Conservation (phyloP, 306 rosid species). For the Cajanus cajan region DNA sequence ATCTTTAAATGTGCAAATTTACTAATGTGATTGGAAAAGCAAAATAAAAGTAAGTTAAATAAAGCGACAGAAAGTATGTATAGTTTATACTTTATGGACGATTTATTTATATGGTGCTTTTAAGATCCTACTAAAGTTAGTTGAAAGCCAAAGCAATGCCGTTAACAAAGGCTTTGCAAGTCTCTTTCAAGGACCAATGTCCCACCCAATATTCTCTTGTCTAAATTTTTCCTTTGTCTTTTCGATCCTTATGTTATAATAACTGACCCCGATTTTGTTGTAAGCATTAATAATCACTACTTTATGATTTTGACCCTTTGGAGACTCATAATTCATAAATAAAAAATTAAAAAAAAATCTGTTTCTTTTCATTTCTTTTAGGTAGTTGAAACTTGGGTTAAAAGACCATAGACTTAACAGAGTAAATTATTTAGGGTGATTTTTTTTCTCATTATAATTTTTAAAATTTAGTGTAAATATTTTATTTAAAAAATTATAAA, state of each 20-base stretch:
- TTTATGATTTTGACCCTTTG: constrained; percentile 25
- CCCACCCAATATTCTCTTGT: constrained; percentile 28
- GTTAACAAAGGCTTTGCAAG: constrained; percentile 22
- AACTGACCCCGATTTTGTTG: constrained; percentile 32
- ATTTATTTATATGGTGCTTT: neutral
- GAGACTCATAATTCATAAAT: neutral
- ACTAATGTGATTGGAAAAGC: neutral
- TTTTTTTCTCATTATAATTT: too few species aligned
- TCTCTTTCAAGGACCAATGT: constrained; percentile 23
- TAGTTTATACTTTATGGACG: neutral
- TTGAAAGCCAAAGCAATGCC: constrained; percentile 19
- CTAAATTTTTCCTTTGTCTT: constrained; percentile 2
- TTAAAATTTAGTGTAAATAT: neutral
- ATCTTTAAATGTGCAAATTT: neutral
- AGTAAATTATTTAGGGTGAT: too few species aligned
- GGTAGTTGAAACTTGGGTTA: neutral
- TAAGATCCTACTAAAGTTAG: neutral
- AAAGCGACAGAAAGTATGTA: constrained; percentile 14
- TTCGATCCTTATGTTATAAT: neutral
- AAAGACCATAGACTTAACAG: neutral
- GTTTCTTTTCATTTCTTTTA: neutral
- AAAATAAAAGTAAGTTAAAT: neutral
- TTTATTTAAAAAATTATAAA: too few species aligned
- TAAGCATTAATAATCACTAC: constrained; percentile 27
- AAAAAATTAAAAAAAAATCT: neutral